Evolutionary conservation across 129 eudicot genomes (phyloP).

Genomic region (Centrapalus pauciflorus): DNA sequence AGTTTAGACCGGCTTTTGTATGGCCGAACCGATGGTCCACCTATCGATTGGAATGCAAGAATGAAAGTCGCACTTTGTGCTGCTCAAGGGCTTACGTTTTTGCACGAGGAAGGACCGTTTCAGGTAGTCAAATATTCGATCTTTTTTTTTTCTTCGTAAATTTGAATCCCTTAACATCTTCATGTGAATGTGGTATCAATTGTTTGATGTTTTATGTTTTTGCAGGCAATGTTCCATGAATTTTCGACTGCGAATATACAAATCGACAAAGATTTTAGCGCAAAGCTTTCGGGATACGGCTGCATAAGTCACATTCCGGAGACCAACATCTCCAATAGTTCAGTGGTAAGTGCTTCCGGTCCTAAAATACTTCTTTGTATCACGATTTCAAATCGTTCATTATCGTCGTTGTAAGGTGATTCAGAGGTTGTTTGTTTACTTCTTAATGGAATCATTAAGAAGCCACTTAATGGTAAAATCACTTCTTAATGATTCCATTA

Average conservation of each 20-base stretch:
- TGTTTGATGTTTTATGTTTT: not conserved
- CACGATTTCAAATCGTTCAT: not conserved
- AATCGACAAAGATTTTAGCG: constrained; percentile 93
- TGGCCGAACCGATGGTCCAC: constrained; percentile 92
- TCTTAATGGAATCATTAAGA: too few relatives aligned
- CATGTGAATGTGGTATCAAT: not conserved
- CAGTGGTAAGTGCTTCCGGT: constrained; percentile 45
- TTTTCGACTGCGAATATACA: constrained; percentile 91
- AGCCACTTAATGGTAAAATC: too few relatives aligned
- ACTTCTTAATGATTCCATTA: too few relatives aligned
- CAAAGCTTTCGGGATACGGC: constrained; percentile 96
- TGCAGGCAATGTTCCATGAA: constrained; percentile 97
- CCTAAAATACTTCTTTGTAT: not conserved
- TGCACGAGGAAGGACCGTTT: constrained; percentile 98
- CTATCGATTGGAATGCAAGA: constrained; percentile 89
- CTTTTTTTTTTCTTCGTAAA: not conserved
- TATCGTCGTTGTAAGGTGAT: too few relatives aligned
- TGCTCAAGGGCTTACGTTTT: constrained; percentile 91
- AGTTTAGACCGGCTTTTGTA: constrained; percentile 81
- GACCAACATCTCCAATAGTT: constrained; percentile 48
- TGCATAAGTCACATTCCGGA: constrained; percentile 80
- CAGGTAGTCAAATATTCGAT: constrained; percentile 47
- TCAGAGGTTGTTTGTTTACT: too few relatives aligned
- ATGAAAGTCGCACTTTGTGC: constrained; percentile 96
- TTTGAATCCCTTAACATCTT: not conserved